A percentile compares a stretch with the other conserved stretches of the same genome.
Evolutionary conservation across 169 alveolate species (phyloP).

Genomic region (Eimeria sp.): DNA sequence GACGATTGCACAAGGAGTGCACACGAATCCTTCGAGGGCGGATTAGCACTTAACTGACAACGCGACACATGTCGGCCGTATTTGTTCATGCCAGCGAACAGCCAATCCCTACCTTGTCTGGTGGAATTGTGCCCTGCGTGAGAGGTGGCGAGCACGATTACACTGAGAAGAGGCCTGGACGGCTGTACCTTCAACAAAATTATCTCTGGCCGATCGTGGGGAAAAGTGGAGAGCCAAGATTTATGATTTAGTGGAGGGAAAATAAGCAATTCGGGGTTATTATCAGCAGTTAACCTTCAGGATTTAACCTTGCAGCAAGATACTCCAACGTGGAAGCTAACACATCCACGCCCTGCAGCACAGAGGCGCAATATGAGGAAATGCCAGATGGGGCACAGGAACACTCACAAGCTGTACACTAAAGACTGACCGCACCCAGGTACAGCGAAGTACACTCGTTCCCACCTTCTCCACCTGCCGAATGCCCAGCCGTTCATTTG

Average conservation of each 20-base stretch:
- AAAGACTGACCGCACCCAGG: not conserved
- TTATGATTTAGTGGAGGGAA: not conserved
- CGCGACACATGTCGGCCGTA: not conserved
- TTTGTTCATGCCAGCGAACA: not conserved
- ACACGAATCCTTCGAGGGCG: slow-evolving; percentile 11
- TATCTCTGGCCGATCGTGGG: not conserved
- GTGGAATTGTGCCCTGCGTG: not conserved
- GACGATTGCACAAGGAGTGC: slow-evolving; percentile 20
- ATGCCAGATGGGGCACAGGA: not conserved
- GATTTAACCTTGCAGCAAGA: slow-evolving; percentile 50
- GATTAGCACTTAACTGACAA: not conserved
- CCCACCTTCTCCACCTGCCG: slow-evolving; percentile 74
- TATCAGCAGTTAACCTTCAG: not conserved
- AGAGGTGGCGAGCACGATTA: not conserved
- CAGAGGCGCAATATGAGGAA: slow-evolving; percentile 10
- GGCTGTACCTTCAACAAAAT: not conserved
- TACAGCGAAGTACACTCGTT: not conserved
- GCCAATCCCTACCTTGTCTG: not conserved
- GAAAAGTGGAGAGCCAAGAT: not conserved
- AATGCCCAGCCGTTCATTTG: slow-evolving; percentile 82
- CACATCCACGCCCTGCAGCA: slow-evolving; percentile 70
- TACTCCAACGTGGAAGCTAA: slow-evolving; percentile 41
- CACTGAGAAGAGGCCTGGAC: slow-evolving; percentile 3
- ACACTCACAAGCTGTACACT: not conserved
- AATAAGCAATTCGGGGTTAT: not conserved